Conservation (phyloP, 371 early-diverging fungal genomes). For the Mucor irregularis region DNA sequence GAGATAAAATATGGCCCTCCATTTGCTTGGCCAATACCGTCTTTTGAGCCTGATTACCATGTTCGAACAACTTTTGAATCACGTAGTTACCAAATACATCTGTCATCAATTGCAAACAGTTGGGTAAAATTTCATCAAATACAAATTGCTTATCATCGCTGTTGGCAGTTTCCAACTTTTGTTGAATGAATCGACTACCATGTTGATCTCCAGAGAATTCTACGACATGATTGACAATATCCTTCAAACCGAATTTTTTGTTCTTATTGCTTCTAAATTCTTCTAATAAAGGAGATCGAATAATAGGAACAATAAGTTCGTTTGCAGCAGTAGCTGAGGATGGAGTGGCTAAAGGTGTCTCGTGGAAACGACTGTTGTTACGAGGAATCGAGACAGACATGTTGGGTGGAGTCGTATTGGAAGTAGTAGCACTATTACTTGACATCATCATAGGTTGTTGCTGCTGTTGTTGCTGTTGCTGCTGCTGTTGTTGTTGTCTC, state of each 20-base stretch:
- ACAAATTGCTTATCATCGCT: slow-evolving; percentile 94
- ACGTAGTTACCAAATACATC: slow-evolving; percentile 99
- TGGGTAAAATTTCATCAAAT: slow-evolving; percentile 94
- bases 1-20: slow-evolving; percentile 89
- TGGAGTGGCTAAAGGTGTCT: not conserved
- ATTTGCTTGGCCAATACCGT: slow-evolving; percentile 86
- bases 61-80: slow-evolving; percentile 99
- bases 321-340: not conserved
- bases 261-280: slow-evolving; percentile 94
- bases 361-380: no score
- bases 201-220: slow-evolving; percentile 99
- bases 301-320: slow-evolving; percentile 23
- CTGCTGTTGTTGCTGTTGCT: slow-evolving; percentile 10
- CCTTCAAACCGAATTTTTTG: slow-evolving; percentile 89
- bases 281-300: slow-evolving; percentile 84
- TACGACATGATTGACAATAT: slow-evolving; percentile 90
- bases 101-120: slow-evolving; percentile 93
- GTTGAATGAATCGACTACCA: slow-evolving; percentile 99
- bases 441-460: not conserved
- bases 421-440: not conserved
- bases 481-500: slow-evolving; percentile 19
- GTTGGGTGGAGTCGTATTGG: not conserved
- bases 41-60: slow-evolving; percentile 89
- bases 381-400: no score
- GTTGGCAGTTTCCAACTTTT: slow-evolving; percentile 93